Percentiles rank a stretch among this genome's conserved stretches.
phyloP scores from a whole-genome alignment of 2,329 filamentous ascomycete genomes.

The Cercospora citrullina region DNA sequence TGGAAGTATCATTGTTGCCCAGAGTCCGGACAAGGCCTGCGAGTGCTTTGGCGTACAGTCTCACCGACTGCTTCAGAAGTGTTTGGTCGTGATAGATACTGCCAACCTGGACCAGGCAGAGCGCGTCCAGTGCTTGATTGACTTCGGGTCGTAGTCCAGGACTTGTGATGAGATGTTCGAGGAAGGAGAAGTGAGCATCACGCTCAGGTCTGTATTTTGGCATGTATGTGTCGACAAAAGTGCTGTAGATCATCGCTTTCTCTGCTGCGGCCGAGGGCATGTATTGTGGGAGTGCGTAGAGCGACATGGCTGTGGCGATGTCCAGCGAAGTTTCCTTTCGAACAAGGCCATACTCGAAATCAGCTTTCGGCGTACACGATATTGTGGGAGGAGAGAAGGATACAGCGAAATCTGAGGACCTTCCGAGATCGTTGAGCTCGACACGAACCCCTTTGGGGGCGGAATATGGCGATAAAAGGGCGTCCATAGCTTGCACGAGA shows the following conservation, averaged over 20 bases:
- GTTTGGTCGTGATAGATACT: conserved; percentile 29
- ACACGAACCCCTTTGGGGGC: neutral
- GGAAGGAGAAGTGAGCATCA: conserved; percentile 30
- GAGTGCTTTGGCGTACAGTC: conserved; percentile 32
- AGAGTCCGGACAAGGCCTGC: conserved; percentile 27
- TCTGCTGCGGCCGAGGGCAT: conserved; percentile 22
- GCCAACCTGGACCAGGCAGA: conserved; percentile 36
- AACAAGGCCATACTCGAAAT: neutral
- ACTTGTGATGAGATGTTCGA: conserved; percentile 28
- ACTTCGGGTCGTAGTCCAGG: conserved; percentile 29
- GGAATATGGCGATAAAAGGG: neutral
- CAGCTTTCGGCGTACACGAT: neutral
- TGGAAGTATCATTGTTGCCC: conserved; percentile 7
- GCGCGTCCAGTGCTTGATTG: conserved; percentile 31
- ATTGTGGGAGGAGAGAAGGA: neutral
- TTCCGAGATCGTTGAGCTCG: neutral
- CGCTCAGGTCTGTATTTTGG: conserved; percentile 24
- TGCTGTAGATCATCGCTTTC: conserved; percentile 29
- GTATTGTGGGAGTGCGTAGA: conserved; percentile 14
- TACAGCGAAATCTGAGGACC: neutral
- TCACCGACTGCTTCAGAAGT: conserved; percentile 31
- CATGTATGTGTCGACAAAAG: conserved; percentile 36
- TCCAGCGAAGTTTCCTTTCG: conserved; percentile 5
- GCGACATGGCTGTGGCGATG: conserved; percentile 14
- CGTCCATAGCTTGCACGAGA: neutral